Evolutionary conservation across 371 early-diverging fungal genomes (phyloP), one percentile per base, ranked within the genome.

Genomic region (Mortierella sp.): DNA sequence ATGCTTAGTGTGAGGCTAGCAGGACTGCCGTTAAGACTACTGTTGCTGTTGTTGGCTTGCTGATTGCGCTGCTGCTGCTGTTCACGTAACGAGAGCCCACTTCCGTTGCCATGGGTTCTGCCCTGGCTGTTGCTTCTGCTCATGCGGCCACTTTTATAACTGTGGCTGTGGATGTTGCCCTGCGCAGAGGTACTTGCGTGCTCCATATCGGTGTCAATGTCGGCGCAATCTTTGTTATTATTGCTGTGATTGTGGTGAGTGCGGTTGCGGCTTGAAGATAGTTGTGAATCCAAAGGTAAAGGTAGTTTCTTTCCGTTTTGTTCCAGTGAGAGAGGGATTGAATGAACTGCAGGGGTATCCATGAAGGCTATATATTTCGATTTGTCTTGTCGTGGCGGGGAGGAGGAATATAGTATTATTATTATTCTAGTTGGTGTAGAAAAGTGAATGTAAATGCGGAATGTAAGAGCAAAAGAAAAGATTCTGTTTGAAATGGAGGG

Each of bases 1-100:
- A 74, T 80, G 58, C 68, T 74, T 47, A 80, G 66, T 13, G 72
- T 45, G 35, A 66, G 71, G 37, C 56, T 60, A 26, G 62, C 40
- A n/a, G n/a, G n/a, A 13, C 40, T 40, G 6, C 40, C 40, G 13
- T 40, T 40, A 7, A 4, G n/a, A 40, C 65, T 53, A 31, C 34
- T 45, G 31, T 42, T 29, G 51, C 3, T 37, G 35, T 26, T 43
- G 53, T 31, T 60, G 53, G 53, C 53, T n/a, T 59, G 61, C 26
- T 62, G 59, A 47, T 47, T 56, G 9, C 58, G 64, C 2, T 34
- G 61, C 5, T 66, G 72, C 34, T 72, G 72, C 37, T 61, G 72
- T 40, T 72, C 66, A 19, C 72, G 61, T 17, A 61, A 49, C 1
- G 66, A 66, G 61, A 72, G 66, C 47, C 72, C 66, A 17, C 28